Evolutionary conservation across 495 filamentous ascomycete genomes (phyloP).

Genomic region (Mycothermus thermophilus): DNA sequence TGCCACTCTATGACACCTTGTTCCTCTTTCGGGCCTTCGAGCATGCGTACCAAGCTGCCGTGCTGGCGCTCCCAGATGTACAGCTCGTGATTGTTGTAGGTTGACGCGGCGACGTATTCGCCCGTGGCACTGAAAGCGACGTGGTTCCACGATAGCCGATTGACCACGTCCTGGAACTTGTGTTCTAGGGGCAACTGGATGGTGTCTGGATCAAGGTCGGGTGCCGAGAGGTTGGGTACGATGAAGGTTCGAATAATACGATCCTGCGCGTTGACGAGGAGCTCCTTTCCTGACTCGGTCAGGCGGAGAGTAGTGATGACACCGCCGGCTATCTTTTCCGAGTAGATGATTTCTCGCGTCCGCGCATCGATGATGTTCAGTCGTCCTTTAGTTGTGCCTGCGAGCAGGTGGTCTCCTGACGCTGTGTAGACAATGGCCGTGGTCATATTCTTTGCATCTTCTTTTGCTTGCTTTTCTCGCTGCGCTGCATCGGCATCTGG

Average conservation of each 20-base stretch:
- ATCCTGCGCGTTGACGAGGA: constrained; percentile 84
- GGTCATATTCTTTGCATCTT: constrained; percentile 86
- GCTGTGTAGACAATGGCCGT: constrained; percentile 80
- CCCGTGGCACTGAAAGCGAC: constrained; percentile 85
- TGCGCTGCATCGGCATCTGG: constrained; percentile 46
- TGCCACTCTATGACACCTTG: constrained; percentile 95
- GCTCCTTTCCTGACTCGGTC: constrained; percentile 64
- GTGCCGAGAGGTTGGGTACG: constrained; percentile 36
- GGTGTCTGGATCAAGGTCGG: constrained; percentile 47
- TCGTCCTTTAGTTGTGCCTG: constrained; percentile 88
- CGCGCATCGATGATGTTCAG: constrained; percentile 82
- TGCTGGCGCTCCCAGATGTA: constrained; percentile 95
- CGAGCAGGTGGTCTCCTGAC: constrained; percentile 71
- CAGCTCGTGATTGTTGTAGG: constrained; percentile 93
- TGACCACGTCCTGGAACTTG: constrained; percentile 96
- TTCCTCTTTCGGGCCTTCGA: constrained; percentile 91
- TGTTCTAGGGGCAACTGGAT: constrained; percentile 88
- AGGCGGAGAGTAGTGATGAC: constrained; percentile 80
- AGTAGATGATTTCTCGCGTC: constrained; percentile 67
- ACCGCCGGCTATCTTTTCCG: constrained; percentile 70
- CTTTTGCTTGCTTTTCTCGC: constrained; percentile 71
- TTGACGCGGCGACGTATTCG: constrained; percentile 84
- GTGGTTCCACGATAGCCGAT: constrained; percentile 87
- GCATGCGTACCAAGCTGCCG: constrained; percentile 88
- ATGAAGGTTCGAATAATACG: constrained; percentile 83